Conservation (phyloP, 106 monocot species). For the Acorus calamus region DNA sequence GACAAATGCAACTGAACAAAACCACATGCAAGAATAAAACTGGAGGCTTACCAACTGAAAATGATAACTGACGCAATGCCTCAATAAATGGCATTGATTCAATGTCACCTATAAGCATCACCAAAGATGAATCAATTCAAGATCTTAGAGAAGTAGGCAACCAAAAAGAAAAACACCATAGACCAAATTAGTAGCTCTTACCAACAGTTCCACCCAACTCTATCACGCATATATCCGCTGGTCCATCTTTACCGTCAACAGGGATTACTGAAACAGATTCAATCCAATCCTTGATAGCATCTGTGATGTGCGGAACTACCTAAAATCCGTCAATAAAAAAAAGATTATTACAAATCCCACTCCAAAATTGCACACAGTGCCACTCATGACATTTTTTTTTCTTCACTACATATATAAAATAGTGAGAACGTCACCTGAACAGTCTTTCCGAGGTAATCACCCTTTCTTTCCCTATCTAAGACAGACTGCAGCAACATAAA, state of each 20-base stretch:
- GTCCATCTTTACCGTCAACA: conserved; percentile 50
- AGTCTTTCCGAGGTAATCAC: conserved; percentile 88
- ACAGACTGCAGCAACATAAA: conserved; percentile 51
- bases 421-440: conserved; percentile 47
- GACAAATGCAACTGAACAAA: too few relatives aligned
- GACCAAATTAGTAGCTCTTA: conserved; percentile 9
- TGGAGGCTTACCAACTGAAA: conserved; percentile 53
- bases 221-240: conserved; percentile 74
- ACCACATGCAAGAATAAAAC: not conserved
- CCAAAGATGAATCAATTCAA: not conserved
- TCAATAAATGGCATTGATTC: conserved; percentile 89
- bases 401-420: too few relatives aligned
- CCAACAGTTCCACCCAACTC: conserved; percentile 84
- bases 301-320: conserved; percentile 79
- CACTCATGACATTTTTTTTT: too few relatives aligned
- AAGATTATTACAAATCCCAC: too few relatives aligned
- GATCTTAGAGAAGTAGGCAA: too few relatives aligned
- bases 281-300: conserved; percentile 75
- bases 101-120: conserved; percentile 43
- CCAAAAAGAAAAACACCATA: not conserved
- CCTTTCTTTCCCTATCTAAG: conserved; percentile 70
- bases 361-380: too few relatives aligned
- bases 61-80: conserved; percentile 70
- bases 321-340: conserved; percentile 1
- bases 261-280: conserved; percentile 52